Conservation (phyloP, 345 rosid genomes). For the Hibiscus trionum region DNA sequence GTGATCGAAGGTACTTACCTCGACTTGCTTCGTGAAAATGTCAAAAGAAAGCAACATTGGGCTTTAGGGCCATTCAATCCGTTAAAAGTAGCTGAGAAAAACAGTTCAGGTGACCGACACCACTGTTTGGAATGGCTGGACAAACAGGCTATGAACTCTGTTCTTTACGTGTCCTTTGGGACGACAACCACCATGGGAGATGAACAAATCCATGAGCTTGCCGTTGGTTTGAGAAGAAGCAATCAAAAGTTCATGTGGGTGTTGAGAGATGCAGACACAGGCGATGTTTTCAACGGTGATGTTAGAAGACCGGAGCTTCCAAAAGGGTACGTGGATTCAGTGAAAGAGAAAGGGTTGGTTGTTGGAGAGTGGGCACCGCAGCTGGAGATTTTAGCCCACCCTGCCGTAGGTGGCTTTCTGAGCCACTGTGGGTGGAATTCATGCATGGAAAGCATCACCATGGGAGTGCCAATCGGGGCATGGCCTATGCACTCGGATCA, state of each 20-base stretch:
- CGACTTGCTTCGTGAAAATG: slow-evolving; percentile 23
- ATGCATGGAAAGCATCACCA: slow-evolving; percentile 55
- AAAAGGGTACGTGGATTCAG: slow-evolving; percentile 30
- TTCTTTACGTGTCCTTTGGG: slow-evolving; percentile 43
- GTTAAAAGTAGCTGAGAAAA: not conserved
- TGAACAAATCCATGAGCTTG: slow-evolving; percentile 37
- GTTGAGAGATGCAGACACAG: slow-evolving; percentile 49
- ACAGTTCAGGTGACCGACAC: not conserved
- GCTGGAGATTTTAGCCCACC: slow-evolving; percentile 43
- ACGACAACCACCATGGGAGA: slow-evolving; percentile 34
- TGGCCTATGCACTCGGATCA: slow-evolving; percentile 72
- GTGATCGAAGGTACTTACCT: slow-evolving; percentile 28
- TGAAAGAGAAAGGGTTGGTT: slow-evolving; percentile 29
- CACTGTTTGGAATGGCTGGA: slow-evolving; percentile 39
- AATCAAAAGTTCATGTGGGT: slow-evolving; percentile 58
- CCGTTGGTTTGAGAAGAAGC: slow-evolving; percentile 35
- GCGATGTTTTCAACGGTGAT: slow-evolving; percentile 32
- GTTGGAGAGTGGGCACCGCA: slow-evolving; percentile 64
- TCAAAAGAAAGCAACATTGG: slow-evolving; percentile 17
- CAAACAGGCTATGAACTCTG: slow-evolving; percentile 26
- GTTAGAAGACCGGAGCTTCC: slow-evolving; percentile 27
- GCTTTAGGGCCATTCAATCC: slow-evolving; percentile 49
- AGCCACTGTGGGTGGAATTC: slow-evolving; percentile 76
- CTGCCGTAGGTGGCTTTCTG: slow-evolving; percentile 41
- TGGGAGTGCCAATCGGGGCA: slow-evolving; percentile 56